Percentiles rank a stretch among this genome's conserved stretches.
phyloP scores from a whole-genome alignment of 371 early-diverging fungal species.

The Umbelopsis sp. region DNA sequence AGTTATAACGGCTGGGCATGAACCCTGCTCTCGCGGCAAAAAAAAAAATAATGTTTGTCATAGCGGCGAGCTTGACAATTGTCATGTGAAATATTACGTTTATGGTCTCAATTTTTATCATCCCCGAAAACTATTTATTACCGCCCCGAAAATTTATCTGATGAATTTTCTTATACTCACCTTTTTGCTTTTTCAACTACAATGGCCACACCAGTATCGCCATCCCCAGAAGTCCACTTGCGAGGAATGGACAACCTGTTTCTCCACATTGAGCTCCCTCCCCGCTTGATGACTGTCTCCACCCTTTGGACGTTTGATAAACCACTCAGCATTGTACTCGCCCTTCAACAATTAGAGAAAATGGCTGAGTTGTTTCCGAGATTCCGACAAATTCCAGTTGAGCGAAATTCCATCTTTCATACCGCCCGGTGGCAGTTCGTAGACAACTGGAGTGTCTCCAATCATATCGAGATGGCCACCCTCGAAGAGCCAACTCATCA shows the following conservation, averaged over 20 bases:
- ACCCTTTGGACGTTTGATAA: conserved; percentile 38
- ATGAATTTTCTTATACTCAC: background rate
- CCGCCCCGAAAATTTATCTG: background rate
- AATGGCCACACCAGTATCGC: conserved; percentile 17
- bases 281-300: conserved; percentile 37
- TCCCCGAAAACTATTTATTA: background rate
- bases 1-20: background rate
- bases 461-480: conserved; percentile 28
- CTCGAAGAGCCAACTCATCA: conserved; percentile 27
- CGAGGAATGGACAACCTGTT: conserved; percentile 36
- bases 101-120: background rate
- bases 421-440: conserved; percentile 30
- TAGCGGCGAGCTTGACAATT: background rate
- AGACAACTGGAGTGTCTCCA: conserved; percentile 24
- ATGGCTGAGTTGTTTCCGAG: conserved; percentile 31
- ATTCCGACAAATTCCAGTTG: conserved; percentile 28
- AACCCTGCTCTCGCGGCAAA: background rate
- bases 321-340: conserved; percentile 21
- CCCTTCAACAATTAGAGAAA: conserved; percentile 26
- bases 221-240: conserved; percentile 8
- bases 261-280: conserved; percentile 35
- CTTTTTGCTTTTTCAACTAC: background rate
- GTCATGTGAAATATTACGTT: conserved; percentile 7
- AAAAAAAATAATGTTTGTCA: background rate
- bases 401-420: conserved; percentile 23